These are phyloP conservation scores for Malania oleifera DNA, from an alignment of 164 flowering plant genomes.

Conservation along the genomic window DNA sequence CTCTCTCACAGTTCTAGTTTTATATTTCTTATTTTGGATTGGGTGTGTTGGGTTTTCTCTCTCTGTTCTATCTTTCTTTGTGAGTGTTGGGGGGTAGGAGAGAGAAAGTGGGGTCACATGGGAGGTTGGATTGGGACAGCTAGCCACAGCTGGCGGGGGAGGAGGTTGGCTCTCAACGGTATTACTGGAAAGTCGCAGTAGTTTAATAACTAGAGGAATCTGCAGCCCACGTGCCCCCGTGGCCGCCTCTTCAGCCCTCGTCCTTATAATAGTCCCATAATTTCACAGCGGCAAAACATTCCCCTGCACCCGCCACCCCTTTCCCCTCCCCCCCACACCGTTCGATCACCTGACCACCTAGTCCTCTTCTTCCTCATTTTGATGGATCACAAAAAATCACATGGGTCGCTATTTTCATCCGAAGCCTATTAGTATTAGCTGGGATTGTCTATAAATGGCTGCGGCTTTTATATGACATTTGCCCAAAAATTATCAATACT, in stretches of 20 bases:
- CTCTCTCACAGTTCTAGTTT: slow-evolving; percentile 1
- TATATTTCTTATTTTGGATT: neutral
- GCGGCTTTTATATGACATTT: no score
- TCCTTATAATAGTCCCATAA: slow-evolving; percentile 15
- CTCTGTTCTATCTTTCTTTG: slow-evolving; percentile 4
- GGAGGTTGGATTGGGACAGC: slow-evolving; percentile 44
- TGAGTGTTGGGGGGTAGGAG: neutral
- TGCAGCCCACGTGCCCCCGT: slow-evolving; percentile 49
- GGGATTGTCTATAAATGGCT: no score
- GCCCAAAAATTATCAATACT: no score
- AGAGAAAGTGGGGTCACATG: slow-evolving; percentile 47
- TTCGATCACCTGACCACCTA: neutral
- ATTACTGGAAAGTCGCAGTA: slow-evolving; percentile 39
- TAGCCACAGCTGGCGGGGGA: slow-evolving; percentile 36
- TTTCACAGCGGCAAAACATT: slow-evolving; percentile 8
- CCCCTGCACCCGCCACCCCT: neutral
- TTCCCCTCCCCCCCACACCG: neutral
- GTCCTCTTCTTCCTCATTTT: no score
- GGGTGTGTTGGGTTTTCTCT: neutral
- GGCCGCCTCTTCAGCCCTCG: slow-evolving; percentile 14
- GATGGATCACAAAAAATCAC: no score
- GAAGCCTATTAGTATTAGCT: no score
- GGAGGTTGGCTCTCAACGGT: slow-evolving; percentile 39
- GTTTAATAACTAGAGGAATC: slow-evolving; percentile 34
- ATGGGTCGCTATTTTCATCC: neutral